Base-by-base conservation (phyloP, 2,329 filamentous ascomycete species). In the Arthroderma uncinatum region DNA sequence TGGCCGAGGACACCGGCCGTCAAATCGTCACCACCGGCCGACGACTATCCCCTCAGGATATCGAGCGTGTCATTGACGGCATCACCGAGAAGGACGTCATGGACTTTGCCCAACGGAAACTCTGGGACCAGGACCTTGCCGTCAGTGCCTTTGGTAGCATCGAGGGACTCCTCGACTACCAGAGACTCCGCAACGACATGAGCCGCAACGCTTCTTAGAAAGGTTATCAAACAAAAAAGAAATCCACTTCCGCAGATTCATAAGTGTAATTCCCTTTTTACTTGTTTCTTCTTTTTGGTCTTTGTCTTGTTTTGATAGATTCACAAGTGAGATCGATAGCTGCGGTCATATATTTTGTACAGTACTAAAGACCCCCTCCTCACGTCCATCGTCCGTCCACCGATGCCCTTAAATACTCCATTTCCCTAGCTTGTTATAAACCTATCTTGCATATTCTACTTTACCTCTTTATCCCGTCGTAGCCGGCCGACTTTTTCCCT, bases 1-100 rank as follows among this genome's bases (percentile, higher is more conserved):
- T 96, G 57, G 93, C 93, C 61, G 93, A 98, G 81, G 93, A 98
- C 73, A 95, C 98, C 74, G 93, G 93, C 70, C 89, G 93, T 75
- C 93, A 98, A 79, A 90, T 98, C 76, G 85, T 98, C 78, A 97
- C 91, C 70, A 97, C 93, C 59, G 93, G 93, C 71, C 87, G 91
- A 68, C 86, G 92, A 64, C 86, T 94, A 83, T 84, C 79, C 71
- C 89, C 93, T 60, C 86, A 87, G 73, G 93, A 98, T 81, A 92
- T 98, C 64, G 93, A 98, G 83, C 84, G 89, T 67, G 83, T 86
- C 65, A 89, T 98, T 66, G 86, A 91, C 69, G 80, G 78, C 66
- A 92, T 98, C 71, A 89, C 89, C 63, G 90, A 91, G 76, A 94
- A 94, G 81, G 89, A 97, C 68, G 89, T 98, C 63, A 96, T 96